Evolutionary conservation across 2,329 filamentous ascomycete genomes (phyloP).

Genomic region (Alternaria consortialis): DNA sequence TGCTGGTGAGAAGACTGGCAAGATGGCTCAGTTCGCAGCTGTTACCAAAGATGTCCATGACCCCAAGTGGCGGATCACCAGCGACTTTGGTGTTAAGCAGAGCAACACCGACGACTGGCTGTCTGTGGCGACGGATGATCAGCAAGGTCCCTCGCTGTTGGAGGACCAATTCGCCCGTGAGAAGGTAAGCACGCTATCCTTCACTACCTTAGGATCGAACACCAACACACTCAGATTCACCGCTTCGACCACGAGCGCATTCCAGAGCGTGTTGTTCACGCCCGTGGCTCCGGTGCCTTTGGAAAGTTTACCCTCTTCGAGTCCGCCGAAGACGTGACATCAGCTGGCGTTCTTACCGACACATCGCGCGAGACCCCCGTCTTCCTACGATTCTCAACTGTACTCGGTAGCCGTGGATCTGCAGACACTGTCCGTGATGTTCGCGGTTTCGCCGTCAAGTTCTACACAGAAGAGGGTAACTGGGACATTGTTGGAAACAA

Average conservation of each 20-base stretch:
- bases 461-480: constrained; percentile 80
- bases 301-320: constrained; percentile 73
- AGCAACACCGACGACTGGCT: constrained; percentile 81
- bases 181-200: constrained; percentile 63
- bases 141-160: constrained; percentile 72
- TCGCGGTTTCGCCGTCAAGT: constrained; percentile 79
- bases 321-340: constrained; percentile 69
- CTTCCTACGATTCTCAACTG: constrained; percentile 81
- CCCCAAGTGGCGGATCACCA: constrained; percentile 69
- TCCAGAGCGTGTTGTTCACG: constrained; percentile 73
- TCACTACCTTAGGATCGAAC: no score
- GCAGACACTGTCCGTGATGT: constrained; percentile 87
- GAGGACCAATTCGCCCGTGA: constrained; percentile 78
- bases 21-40: constrained; percentile 68
- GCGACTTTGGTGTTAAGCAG: constrained; percentile 79
- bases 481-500: constrained; percentile 80
- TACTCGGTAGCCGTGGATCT: constrained; percentile 76
- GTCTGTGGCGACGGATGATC: constrained; percentile 67
- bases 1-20: constrained; percentile 54
- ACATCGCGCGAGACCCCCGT: constrained; percentile 72
- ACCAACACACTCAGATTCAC: constrained; percentile 63
- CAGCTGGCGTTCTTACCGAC: constrained; percentile 72
- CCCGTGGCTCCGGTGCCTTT: constrained; percentile 70
- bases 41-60: constrained; percentile 68
- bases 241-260: constrained; percentile 80